Evolutionary conservation across 139 green algal genomes (phyloP), one percentile per base, ranked within the genome.

Genomic region (Micromonas pusilla): DNA sequence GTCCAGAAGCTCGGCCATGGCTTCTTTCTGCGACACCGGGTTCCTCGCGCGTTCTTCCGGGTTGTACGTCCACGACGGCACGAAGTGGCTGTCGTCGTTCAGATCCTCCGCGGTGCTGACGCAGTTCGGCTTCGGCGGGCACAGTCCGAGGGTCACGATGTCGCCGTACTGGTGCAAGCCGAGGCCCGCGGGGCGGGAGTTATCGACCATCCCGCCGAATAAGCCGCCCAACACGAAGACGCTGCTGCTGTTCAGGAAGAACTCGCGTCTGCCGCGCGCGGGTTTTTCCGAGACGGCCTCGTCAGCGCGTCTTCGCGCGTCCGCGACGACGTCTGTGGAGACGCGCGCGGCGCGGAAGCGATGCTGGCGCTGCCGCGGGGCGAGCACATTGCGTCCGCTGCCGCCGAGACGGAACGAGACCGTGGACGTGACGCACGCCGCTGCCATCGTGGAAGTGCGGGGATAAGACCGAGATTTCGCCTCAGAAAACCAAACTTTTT

Each of bases 61-160:
- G 84, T 93, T 93, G 85, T 94, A 97, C 9, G 88, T 93, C 91
- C 90, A 92, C 23, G 87, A 79, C 0, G 93, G 91, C 4, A 92
- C 86, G 80, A 92, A 97, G 80, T 96, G 92, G 25, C 71, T 70
- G 2, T 77, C 78, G 79, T 97, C 91, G 80, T 97, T 96, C 28
- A 80, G 80, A 79, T 93, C 91, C 82, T 96, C 93, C 1, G 87
- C 86, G 1, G 93, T 98, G 36, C 85, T 88, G 26, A 98, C 91
- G 88, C 93, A 98, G 87, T 97, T 97, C 30, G 91, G 91, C 20
- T 87, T 90, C 34, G 83, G 54, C 3, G 93, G 92, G 86, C 93
- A 98, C 36, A 98, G 84, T 1, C 57, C 74, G 54, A 98, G 88
- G 0, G 85, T 89, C 37, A 87, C 83, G 5, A 93, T 70, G 66